phyloP scores from a whole-genome alignment of 768 basidiomycete genomes.

The Russula sp. region DNA sequence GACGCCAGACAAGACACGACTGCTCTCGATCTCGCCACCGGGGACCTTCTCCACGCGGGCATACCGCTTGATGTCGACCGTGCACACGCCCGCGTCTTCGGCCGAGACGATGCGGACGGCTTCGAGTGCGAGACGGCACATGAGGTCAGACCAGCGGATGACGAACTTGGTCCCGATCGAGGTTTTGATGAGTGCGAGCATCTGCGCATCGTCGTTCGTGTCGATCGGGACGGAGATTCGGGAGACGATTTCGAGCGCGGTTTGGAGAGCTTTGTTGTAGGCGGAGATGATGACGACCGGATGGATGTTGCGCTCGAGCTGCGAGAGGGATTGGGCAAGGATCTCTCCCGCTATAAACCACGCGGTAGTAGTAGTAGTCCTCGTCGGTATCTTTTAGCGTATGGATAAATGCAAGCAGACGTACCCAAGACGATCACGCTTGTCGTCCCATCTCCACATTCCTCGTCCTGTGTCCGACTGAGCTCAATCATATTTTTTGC shows the following conservation, averaged over 20 bases:
- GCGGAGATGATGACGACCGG: slow-evolving; percentile 98
- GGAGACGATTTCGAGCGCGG: slow-evolving; percentile 85
- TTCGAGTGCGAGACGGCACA: slow-evolving; percentile 92
- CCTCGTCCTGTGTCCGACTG: slow-evolving; percentile 96
- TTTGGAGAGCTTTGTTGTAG: slow-evolving; percentile 93
- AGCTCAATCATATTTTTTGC: slow-evolving; percentile 99
- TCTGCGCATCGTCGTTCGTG: slow-evolving; percentile 77
- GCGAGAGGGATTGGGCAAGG: slow-evolving; percentile 87
- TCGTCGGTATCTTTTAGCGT: background rate
- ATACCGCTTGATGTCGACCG: slow-evolving; percentile 97
- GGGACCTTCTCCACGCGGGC: slow-evolving; percentile 98
- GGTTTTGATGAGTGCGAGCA: slow-evolving; percentile 96
- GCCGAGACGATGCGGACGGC: slow-evolving; percentile 87
- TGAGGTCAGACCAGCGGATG: slow-evolving; percentile 92
- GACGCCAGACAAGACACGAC: slow-evolving; percentile 80
- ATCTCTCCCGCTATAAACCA: slow-evolving; percentile 80
- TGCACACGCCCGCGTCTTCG: slow-evolving; percentile 72
- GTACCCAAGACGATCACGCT: slow-evolving; percentile 95
- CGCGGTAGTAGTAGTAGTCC: background rate
- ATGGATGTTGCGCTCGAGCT: slow-evolving; percentile 95
- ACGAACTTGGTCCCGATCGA: slow-evolving; percentile 99
- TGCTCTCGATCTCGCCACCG: slow-evolving; percentile 95
- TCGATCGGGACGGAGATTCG: slow-evolving; percentile 89
- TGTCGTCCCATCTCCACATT: slow-evolving; percentile 98
- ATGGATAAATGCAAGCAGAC: background rate